phyloP scores from a whole-genome alignment of 2,329 filamentous ascomycete species.

The Monosporascus cannonballus region DNA sequence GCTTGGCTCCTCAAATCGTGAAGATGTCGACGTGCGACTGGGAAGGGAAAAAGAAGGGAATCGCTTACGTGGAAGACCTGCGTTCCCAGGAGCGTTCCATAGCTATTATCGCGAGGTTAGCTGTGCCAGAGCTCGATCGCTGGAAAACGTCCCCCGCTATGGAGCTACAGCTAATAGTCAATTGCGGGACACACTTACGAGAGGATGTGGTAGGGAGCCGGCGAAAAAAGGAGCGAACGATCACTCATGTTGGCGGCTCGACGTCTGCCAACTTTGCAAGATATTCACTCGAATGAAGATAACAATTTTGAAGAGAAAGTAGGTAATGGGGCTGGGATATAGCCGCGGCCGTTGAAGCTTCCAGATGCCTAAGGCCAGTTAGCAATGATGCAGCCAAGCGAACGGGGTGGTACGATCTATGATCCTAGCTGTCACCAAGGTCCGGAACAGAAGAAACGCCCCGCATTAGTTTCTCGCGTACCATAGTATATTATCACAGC shows the following conservation, averaged over 20 bases:
- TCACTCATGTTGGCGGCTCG: conserved; percentile 33
- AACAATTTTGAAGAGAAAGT: too few relatives aligned
- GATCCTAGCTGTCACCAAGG: too few relatives aligned
- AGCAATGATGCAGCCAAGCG: too few relatives aligned
- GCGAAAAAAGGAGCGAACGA: conserved; percentile 50
- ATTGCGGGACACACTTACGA: conserved; percentile 43
- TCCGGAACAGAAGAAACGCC: too few relatives aligned
- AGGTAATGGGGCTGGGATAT: too few relatives aligned
- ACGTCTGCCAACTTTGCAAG: not conserved
- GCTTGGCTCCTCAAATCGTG: too few relatives aligned
- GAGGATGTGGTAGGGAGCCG: conserved; percentile 70
- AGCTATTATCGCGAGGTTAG: conserved; percentile 43
- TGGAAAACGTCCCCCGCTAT: not conserved
- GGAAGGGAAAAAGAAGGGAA: not conserved
- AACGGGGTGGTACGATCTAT: too few relatives aligned
- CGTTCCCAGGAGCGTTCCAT: conserved; percentile 80
- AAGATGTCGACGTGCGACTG: too few relatives aligned
- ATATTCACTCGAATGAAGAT: not conserved
- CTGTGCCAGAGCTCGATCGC: not conserved
- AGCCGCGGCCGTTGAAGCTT: too few relatives aligned
- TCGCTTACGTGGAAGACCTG: conserved; percentile 72
- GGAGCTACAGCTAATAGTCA: conserved; percentile 3
- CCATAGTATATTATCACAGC: too few relatives aligned
- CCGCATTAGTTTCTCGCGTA: too few relatives aligned
- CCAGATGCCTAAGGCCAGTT: too few relatives aligned